Evolutionary conservation across 2,329 filamentous ascomycete genomes (phyloP).

Genomic region (Aspergillus luchuensis): DNA sequence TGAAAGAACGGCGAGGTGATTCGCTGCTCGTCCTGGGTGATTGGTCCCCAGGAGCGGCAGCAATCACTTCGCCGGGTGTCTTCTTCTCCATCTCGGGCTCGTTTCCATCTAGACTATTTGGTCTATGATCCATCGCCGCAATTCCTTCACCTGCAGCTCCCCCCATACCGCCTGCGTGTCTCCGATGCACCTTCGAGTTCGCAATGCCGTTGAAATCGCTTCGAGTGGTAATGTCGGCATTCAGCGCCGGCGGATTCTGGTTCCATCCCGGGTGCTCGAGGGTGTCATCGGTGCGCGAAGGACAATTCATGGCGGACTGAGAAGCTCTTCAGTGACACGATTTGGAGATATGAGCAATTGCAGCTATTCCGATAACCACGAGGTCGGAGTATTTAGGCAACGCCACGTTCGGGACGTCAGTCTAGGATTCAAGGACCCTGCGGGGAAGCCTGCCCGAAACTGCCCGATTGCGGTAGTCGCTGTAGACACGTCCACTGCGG

Average conservation of each 20-base stretch:
- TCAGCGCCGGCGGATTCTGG: slow-evolving; percentile 61
- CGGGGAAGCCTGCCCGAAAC: slow-evolving; percentile 23
- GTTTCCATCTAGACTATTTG: slow-evolving; percentile 23
- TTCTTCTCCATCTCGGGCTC: slow-evolving; percentile 28
- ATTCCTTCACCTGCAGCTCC: slow-evolving; percentile 27
- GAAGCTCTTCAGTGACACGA: background rate
- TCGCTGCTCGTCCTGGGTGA: slow-evolving; percentile 33
- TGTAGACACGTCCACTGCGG: slow-evolving; percentile 10
- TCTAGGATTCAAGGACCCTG: slow-evolving; percentile 13
- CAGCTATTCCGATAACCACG: background rate
- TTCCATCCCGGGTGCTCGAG: slow-evolving; percentile 59
- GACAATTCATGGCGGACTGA: slow-evolving; percentile 60
- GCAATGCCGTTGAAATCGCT: slow-evolving; percentile 64
- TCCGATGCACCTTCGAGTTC: slow-evolving; percentile 57
- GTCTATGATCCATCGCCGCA: slow-evolving; percentile 24
- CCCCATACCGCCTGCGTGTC: slow-evolving; percentile 30
- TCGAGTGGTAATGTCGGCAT: slow-evolving; percentile 62
- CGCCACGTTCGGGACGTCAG: slow-evolving; percentile 3
- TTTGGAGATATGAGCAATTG: background rate
- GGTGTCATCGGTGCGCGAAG: slow-evolving; percentile 61
- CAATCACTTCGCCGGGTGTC: slow-evolving; percentile 31
- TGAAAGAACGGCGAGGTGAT: slow-evolving; percentile 35
- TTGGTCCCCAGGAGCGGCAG: slow-evolving; percentile 31
- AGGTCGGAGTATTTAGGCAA: background rate
- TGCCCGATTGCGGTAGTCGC: slow-evolving; percentile 24